Evolutionary conservation across 2,329 filamentous ascomycete species (phyloP).

Genomic region (Exserohilum turcica): DNA sequence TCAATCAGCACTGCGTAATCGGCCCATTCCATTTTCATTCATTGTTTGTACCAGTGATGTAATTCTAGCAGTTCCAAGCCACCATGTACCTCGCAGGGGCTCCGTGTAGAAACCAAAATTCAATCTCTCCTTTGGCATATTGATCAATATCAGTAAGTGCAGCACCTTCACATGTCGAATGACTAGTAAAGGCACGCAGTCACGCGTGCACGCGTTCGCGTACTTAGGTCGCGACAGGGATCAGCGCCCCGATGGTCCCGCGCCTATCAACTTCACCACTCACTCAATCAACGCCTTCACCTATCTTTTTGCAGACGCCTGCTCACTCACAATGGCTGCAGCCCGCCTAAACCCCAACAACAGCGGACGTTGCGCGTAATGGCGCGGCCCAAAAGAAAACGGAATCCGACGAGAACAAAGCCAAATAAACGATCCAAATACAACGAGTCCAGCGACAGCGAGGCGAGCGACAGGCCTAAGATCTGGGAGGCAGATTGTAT

Average conservation of each 20-base stretch:
- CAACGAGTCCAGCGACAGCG: conserved; percentile 14
- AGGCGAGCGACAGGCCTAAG: not conserved
- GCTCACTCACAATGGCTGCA: conserved; percentile 29
- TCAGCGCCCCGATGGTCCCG: not conserved
- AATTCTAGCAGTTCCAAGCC: too few species aligned
- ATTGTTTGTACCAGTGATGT: not conserved
- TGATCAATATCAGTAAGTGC: not conserved
- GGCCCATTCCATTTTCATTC: not conserved
- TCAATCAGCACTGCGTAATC: not conserved
- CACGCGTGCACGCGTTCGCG: conserved; percentile 5
- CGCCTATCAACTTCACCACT: conserved; percentile 8
- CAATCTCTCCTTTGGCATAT: too few species aligned
- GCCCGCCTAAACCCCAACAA: not conserved
- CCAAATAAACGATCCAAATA: conserved; percentile 26
- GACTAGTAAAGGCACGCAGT: not conserved
- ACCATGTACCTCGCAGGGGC: too few species aligned
- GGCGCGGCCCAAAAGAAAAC: conserved; percentile 34
- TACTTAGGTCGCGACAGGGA: not conserved
- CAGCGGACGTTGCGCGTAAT: conserved; percentile 34
- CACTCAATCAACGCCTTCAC: not conserved
- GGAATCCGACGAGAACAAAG: conserved; percentile 13
- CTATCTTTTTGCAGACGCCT: not conserved
- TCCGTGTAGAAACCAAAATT: too few species aligned
- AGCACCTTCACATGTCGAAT: not conserved
- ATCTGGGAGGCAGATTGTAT: conserved; percentile 24